Conservation (phyloP, 768 basidiomycete genomes). For the Mycena rebaudengoi region DNA sequence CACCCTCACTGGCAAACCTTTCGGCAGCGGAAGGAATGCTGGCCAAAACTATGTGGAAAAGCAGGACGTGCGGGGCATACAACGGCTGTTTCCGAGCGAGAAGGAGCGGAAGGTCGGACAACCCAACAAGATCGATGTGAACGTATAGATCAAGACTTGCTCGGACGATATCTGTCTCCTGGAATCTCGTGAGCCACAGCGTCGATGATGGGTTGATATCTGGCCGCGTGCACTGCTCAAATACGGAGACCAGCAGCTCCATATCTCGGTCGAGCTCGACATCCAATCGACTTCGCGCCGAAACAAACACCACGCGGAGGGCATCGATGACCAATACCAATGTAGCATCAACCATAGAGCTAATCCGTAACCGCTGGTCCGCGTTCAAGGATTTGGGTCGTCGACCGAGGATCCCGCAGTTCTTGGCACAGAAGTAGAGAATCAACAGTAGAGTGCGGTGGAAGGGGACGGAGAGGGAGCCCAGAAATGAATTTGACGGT, state of each 20-base stretch:
- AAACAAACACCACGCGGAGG: constrained; percentile 68
- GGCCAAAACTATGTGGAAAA: constrained; percentile 88
- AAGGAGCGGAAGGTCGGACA: constrained; percentile 71
- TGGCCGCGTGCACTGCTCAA: constrained; percentile 78
- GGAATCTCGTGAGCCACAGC: constrained; percentile 81
- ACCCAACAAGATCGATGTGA: constrained; percentile 72
- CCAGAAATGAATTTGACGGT: constrained; percentile 76
- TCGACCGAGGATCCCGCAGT: constrained; percentile 60
- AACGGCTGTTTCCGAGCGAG: constrained; percentile 70
- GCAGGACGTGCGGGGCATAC: constrained; percentile 80
- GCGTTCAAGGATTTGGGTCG: constrained; percentile 62
- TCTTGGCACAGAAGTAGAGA: constrained; percentile 78
- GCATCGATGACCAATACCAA: constrained; percentile 75
- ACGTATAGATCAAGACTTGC: constrained; percentile 78
- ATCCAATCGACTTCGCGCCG: constrained; percentile 64
- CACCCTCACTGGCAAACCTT: constrained; percentile 83
- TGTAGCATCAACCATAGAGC: constrained; percentile 67
- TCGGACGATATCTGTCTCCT: constrained; percentile 82
- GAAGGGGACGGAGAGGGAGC: constrained; percentile 69
- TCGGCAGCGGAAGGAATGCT: constrained; percentile 82
- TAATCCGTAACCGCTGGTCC: constrained; percentile 68
- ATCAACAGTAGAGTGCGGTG: constrained; percentile 85
- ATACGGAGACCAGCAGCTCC: constrained; percentile 83
- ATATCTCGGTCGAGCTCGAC: constrained; percentile 81
- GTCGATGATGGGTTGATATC: constrained; percentile 75